Evolutionary conservation across 495 filamentous ascomycete genomes (phyloP).

Genomic region (Hypoxylon cercidicola): DNA sequence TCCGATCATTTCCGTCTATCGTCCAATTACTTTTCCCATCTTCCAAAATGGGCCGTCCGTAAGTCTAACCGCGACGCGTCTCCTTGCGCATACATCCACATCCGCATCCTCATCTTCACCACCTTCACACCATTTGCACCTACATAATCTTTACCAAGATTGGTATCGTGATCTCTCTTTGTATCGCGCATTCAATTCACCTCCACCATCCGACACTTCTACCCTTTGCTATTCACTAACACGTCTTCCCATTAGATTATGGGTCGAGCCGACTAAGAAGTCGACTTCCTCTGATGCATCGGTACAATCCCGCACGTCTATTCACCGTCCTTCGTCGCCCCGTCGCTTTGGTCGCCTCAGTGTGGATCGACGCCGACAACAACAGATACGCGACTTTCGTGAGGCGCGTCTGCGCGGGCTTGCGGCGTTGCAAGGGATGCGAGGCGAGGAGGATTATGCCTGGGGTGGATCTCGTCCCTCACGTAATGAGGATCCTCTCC

Average conservation of each 20-base stretch:
- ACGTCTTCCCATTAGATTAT: slow-evolving; percentile 54
- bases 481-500: too few species aligned
- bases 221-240: slow-evolving; percentile 10
- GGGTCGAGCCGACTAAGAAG: slow-evolving; percentile 64
- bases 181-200: too few species aligned
- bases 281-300: slow-evolving; percentile 50
- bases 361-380: slow-evolving; percentile 18
- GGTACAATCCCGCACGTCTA: slow-evolving; percentile 74
- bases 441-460: background rate
- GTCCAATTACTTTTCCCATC: background rate
- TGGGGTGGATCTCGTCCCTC: too few species aligned
- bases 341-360: slow-evolving; percentile 49
- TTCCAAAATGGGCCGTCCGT: slow-evolving; percentile 81
- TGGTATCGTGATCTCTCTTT: too few species aligned
- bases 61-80: slow-evolving; percentile 57
- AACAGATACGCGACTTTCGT: slow-evolving; percentile 33
- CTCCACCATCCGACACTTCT: background rate
- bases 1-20: slow-evolving; percentile 4
- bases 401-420: slow-evolving; percentile 35
- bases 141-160: background rate
- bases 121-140: background rate
- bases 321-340: slow-evolving; percentile 76
- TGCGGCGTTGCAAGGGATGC: background rate
- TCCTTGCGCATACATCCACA: background rate
- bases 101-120: slow-evolving; percentile 4